Conservation (phyloP, 2,329 filamentous ascomycete species). For the Gaeumannomyces tritici region DNA sequence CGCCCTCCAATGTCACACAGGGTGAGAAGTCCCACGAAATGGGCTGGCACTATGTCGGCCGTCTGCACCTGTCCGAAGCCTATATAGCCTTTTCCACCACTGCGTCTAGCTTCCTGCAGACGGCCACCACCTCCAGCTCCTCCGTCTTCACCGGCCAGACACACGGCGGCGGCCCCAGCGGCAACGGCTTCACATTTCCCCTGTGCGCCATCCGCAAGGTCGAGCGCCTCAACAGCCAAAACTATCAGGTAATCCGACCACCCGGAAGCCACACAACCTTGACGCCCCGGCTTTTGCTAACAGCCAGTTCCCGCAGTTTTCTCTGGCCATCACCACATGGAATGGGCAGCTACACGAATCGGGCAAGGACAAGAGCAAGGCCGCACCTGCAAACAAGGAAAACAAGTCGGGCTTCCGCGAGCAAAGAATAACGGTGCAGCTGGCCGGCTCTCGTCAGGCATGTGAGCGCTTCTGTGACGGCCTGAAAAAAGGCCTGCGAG, state of each 20-base stretch:
- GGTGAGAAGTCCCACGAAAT: slow-evolving; percentile 62
- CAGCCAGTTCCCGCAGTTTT: slow-evolving; percentile 48
- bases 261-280: not conserved
- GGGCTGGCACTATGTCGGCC: slow-evolving; percentile 84
- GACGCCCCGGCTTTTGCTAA: not conserved
- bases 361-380: slow-evolving; percentile 35
- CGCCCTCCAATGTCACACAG: slow-evolving; percentile 58
- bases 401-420: slow-evolving; percentile 39
- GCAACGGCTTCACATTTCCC: slow-evolving; percentile 92
- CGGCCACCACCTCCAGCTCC: slow-evolving; percentile 69
- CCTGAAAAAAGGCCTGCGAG: slow-evolving; percentile 79
- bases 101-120: slow-evolving; percentile 73
- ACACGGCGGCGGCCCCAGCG: slow-evolving; percentile 82
- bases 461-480: slow-evolving; percentile 96
- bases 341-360: slow-evolving; percentile 58
- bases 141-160: slow-evolving; percentile 87
- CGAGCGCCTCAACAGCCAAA: slow-evolving; percentile 86
- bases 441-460: slow-evolving; percentile 77
- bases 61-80: slow-evolving; percentile 86
- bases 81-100: slow-evolving; percentile 97
- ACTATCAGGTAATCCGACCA: slow-evolving; percentile 51
- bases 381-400: slow-evolving; percentile 18
- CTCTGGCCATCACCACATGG: slow-evolving; percentile 91
- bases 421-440: slow-evolving; percentile 84
- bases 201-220: slow-evolving; percentile 86